Base-by-base conservation (phyloP, 257 asterid species). In the Handroanthus guayacan region DNA sequence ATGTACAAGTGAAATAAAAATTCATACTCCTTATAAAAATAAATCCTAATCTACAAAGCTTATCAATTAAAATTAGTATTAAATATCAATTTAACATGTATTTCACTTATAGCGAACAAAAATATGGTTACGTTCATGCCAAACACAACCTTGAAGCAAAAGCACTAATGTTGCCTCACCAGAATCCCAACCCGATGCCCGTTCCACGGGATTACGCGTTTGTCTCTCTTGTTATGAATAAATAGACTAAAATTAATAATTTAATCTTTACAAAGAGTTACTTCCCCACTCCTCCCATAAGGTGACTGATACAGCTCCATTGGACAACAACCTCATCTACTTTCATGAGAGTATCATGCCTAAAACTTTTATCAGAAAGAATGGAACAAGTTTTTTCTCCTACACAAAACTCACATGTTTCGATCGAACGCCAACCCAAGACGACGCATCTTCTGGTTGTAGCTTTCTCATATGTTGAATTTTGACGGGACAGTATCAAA, bases 401-500 rank as follows among this genome's bases (percentile, higher is more conserved):
- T 47, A 75, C 34, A 62, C 67, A 72, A 69, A 82, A 71, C 63
- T 37, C 77, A 65, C 69, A 38, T 50, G 52, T 78, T 4, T 41
- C n/a, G n/a, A 79, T 5, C 47, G 18, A 64, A 75, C 38, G 41
- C 48, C 66, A 52, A 12, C 41, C 36, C 36, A 51, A 48, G 16
- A 37, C 60, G 18, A 31, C 36, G 4, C 47, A 25, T 44, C 25
- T 61, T 62, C 64, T 70, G 5, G 61, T 55, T 39, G 44, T 60
- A 61, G 48, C 37, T 13, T 38, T 12, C 75, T 94, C 93, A 95
- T 54, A 92, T 63, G 69, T 87, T 86, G 89, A 87, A 89, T 79
- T 86, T 95, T 2, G 91, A 75, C 9, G 99, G 99, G 65, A 92
- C 97, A 0, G 86, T 47, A 20, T 95, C 99, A 47, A 91, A 86